Conservation (phyloP, 2,329 filamentous ascomycete species). For the Beauveria rudraprayagi region DNA sequence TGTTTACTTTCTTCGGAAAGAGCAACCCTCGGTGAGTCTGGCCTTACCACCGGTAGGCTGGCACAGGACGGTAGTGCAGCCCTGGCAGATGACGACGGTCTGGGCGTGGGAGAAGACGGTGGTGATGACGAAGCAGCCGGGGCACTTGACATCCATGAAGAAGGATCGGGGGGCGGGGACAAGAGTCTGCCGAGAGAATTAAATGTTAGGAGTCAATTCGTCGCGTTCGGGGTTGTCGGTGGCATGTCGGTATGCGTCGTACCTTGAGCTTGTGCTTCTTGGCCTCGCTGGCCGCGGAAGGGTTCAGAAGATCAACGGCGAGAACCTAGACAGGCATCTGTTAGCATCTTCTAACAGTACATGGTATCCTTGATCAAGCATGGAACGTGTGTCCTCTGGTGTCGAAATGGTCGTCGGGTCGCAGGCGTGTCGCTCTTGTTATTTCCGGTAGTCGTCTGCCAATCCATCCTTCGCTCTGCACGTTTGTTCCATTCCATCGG, state of each 20-base stretch:
- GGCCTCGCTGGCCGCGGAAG: slow-evolving; percentile 91
- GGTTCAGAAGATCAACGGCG: slow-evolving; percentile 99
- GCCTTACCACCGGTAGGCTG: slow-evolving; percentile 99
- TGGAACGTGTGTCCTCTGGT: slow-evolving; percentile 5
- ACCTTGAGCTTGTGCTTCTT: slow-evolving; percentile 99
- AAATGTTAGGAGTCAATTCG: slow-evolving; percentile 16
- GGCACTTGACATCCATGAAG: slow-evolving; percentile 99
- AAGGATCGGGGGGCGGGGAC: slow-evolving; percentile 96
- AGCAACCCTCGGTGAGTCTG: slow-evolving; percentile 98
- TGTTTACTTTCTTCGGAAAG: slow-evolving; percentile 99
- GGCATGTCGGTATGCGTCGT: slow-evolving; percentile 26
- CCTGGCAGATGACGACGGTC: slow-evolving; percentile 99
- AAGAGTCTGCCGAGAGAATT: slow-evolving; percentile 54
- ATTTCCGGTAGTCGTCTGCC: not conserved
- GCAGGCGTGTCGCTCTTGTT: not conserved
- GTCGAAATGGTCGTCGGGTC: slow-evolving; percentile 2
- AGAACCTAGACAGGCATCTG: slow-evolving; percentile 66
- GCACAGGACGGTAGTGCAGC: slow-evolving; percentile 99
- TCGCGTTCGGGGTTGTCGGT: slow-evolving; percentile 7
- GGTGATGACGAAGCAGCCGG: slow-evolving; percentile 99
- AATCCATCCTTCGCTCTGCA: not conserved
- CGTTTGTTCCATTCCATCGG: not conserved
- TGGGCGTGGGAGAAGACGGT: slow-evolving; percentile 99
- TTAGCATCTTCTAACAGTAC: slow-evolving; percentile 35
- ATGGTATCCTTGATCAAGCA: not conserved